A percentile compares a stretch with the other conserved stretches of the same genome.
Evolutionary conservation across 169 alveolate species (phyloP).

Genomic region (Cryptosporidium canis): DNA sequence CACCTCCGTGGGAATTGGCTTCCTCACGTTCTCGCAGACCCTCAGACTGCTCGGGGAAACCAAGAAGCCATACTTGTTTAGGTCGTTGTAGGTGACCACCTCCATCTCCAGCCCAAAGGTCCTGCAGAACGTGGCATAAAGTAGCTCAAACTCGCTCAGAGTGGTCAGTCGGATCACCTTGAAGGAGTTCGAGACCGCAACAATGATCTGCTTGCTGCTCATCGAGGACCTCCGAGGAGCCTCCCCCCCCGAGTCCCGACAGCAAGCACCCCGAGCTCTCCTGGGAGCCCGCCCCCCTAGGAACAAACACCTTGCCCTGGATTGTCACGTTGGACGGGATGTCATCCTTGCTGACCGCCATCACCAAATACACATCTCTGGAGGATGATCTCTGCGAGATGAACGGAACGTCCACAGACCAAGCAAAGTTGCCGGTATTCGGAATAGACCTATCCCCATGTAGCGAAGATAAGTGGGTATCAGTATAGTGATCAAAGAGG

Average conservation of each 20-base stretch:
- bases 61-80: constrained; percentile 69
- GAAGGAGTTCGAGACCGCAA: constrained; percentile 57
- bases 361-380: constrained; percentile 48
- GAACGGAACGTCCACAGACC: constrained; percentile 75
- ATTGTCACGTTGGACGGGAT: constrained; percentile 49
- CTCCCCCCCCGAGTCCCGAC: neutral
- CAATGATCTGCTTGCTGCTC: neutral
- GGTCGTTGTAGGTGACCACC: constrained; percentile 57
- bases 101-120: constrained; percentile 71
- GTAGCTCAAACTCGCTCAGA: constrained; percentile 57
- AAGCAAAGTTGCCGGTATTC: constrained; percentile 79
- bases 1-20: constrained; percentile 75
- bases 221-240: too few species aligned
- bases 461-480: constrained; percentile 62
- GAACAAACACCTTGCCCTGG: neutral
- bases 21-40: constrained; percentile 74
- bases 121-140: constrained; percentile 72
- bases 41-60: constrained; percentile 72
- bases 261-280: neutral
- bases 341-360: constrained; percentile 28
- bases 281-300: neutral
- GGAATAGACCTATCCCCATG: constrained; percentile 78
- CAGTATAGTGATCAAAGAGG: constrained; percentile 73
- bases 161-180: constrained; percentile 33
- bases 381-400: constrained; percentile 61